Base-by-base conservation (phyloP, 176 grass and related monocot species). In the Triticum turgidum region DNA sequence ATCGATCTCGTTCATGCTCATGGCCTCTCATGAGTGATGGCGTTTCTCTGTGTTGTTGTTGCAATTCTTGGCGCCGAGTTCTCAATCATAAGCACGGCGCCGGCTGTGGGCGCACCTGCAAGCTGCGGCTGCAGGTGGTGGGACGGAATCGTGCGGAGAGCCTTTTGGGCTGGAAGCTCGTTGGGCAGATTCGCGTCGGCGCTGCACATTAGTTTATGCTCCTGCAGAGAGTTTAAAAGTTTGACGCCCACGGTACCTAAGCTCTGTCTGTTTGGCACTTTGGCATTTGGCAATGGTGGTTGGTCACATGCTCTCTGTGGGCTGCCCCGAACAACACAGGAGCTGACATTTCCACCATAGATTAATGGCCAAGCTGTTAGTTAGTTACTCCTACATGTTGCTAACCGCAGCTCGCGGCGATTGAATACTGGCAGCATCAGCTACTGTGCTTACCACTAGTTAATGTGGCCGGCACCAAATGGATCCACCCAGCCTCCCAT, bases 111-210 rank as follows among this genome's bases (percentile, higher is more conserved):
- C 17, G 47, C 84, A 78, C 17, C 54, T 21, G 54, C 25, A 52
- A 17, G 49, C 49, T 2, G 49, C 49, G 1, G 51, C 38, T 38
- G 69, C 78, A 78, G 83, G 62, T 89, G 39, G 78, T 85, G 82
- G 51, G 81, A 62, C 42, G 89, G 62, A 85, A 88, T 91, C 86
- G 81, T 39, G 30, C 63, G 33, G 25, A 17, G 20, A 76, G 51
- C 77, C 39, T 85, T 85, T 24, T 15, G 52, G 81, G 80, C 37
- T 88, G 86, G 90, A 81, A 77, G 49, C 30, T 65, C 61, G 69
- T 77, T 45, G 74, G 45, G 13, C 15, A 52, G 77, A 37, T 80
- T 81, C 69, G 76, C 76, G 70, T 88, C 85, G 76, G 62, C 77
- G 61, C 75, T 27, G 25, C 81, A 21, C 69, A 47, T n/a, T 81